Base-by-base conservation (phyloP, 805 yeast species). In the Ogataea zsoltii region DNA sequence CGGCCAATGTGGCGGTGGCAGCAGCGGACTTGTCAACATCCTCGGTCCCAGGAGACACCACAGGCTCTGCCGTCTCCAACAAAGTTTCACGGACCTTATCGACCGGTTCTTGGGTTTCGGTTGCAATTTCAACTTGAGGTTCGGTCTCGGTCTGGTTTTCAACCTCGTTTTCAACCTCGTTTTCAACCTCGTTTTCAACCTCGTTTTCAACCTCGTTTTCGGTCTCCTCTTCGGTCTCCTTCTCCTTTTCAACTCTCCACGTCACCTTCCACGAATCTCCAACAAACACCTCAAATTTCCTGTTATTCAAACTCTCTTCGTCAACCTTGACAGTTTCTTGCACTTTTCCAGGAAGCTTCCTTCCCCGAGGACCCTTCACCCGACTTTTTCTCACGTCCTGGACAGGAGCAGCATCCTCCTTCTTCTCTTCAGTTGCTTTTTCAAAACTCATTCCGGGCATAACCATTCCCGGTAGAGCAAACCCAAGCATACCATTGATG, bases 321-420 rank as follows among this genome's bases (percentile, higher is more conserved):
- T 62, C 56, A 26, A 71, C 70, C 9, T 69, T 60, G 1, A 69
- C 63, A 0, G 75, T 67, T 3, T 72, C 71, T 37, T 72, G 70
- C 11, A 82, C 77, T n/a, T 71, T 63, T 45, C 71, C 74, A 0
- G 94, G 94, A 42, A 85, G 65, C 55, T 79, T 80, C 49, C 88
- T 77, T 0, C 91, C 91, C 50, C 79, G 72, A 36, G 95, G 95
- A 0, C 92, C 94, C 53, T 69, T 82, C 0, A 82, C 83, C 56
- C 92, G 75, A 25, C 79, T 69, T 40, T 67, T 69, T 58, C 77
- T 62, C 3, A 63, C 62, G 57, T 77, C 79, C 7, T 46, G 49
- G 6, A 60, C 55, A 13, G 31, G 50, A 14, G 44, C 45, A 5
- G 53, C 54, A 2, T 45, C 48, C 4, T 49, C 62, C 6, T 46